These are phyloP conservation scores for Hawksworthiomyces lignivorus DNA, from an alignment of 2,329 filamentous ascomycete genomes.

Conservation along the genomic window DNA sequence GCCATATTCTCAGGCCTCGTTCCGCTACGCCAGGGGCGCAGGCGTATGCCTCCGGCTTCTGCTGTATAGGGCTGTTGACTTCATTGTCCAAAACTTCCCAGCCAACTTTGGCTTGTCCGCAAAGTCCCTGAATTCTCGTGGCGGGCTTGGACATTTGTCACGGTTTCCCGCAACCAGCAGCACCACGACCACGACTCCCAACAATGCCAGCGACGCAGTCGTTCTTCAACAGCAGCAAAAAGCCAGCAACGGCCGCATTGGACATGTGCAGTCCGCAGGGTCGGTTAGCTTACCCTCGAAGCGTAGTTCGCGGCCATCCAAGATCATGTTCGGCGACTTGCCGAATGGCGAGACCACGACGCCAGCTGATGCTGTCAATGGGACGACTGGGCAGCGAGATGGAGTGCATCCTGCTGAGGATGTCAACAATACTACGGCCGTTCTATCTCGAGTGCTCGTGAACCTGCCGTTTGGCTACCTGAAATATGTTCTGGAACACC, in stretches of 20 bases:
- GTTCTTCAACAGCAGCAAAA: too few species aligned
- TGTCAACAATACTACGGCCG: constrained; percentile 30
- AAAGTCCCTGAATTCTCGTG: too few species aligned
- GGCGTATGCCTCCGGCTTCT: constrained; percentile 31
- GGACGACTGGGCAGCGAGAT: background rate
- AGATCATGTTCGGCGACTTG: constrained; percentile 66
- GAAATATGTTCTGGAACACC: constrained; percentile 57
- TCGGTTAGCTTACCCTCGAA: constrained; percentile 8
- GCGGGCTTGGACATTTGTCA: too few species aligned
- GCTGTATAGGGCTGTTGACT: constrained; percentile 48
- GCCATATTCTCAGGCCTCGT: constrained; percentile 23
- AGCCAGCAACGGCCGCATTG: too few species aligned
- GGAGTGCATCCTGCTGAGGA: background rate
- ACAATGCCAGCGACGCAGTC: too few species aligned
- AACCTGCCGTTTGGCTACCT: constrained; percentile 63
- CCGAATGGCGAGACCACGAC: constrained; percentile 4
- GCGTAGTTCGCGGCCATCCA: constrained; percentile 2
- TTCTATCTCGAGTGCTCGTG: constrained; percentile 58
- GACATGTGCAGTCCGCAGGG: too few species aligned
- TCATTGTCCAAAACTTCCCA: constrained; percentile 53
- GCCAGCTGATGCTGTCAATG: background rate
- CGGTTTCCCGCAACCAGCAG: constrained; percentile 1
- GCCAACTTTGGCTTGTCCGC: constrained; percentile 35
- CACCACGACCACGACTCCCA: too few species aligned
- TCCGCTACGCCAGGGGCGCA: constrained; percentile 47